Base-by-base conservation (phyloP, 2,329 filamentous ascomycete species). In the Periglandula ipomoeae region DNA sequence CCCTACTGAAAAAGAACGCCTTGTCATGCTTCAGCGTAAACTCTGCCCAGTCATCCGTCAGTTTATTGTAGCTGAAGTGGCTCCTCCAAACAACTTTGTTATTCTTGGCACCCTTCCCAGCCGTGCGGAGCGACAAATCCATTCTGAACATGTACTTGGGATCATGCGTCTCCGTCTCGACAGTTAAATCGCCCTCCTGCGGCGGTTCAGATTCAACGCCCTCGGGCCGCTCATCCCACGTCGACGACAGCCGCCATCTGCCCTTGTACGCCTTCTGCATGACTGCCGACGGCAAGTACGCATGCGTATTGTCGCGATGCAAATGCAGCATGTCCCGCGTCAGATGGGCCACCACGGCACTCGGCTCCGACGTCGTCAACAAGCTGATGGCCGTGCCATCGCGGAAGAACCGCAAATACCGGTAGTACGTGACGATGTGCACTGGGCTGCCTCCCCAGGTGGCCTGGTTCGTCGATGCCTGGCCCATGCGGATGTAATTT, bases 361-460 rank as follows among this genome's bases (percentile, higher is more conserved):
- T 69, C 1, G 93, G 93, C 61, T 95, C 88, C 5, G 78, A 69
- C 0, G 87, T 94, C 0, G 86, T 88, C 32, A 94, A 76, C 2
- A 98, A 75, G 47, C 83, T 88, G 51, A 97, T 82, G 54, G 78
- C 81, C 1, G 85, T 85, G 24, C 93, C 93, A 65, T 97, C 88
- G 22, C 89, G 86, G 70, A 93, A 93, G 71, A 98, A 93, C 47
- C 93, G 87, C 3, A 98, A 78, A 68, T 97, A 98, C 50, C 93
- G 88, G 70, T 95, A 98, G 70, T 97, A 98, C 1, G 93, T 98
- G 44, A 98, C 89, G 50, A 97, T 94, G 63, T 95, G 89, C 32
- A 97, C 85, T 8, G 90, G 90, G 30, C 48, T 49, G 22, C 79
- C 84, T 59, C 73, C 72, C 88, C 90, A 95, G 1, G 86, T 84